A percentile compares a stretch with the other conserved stretches of the same genome.
phyloP scores from a whole-genome alignment of 1,284 basidiomycete genomes.

The Paramarasmius palmivorus region DNA sequence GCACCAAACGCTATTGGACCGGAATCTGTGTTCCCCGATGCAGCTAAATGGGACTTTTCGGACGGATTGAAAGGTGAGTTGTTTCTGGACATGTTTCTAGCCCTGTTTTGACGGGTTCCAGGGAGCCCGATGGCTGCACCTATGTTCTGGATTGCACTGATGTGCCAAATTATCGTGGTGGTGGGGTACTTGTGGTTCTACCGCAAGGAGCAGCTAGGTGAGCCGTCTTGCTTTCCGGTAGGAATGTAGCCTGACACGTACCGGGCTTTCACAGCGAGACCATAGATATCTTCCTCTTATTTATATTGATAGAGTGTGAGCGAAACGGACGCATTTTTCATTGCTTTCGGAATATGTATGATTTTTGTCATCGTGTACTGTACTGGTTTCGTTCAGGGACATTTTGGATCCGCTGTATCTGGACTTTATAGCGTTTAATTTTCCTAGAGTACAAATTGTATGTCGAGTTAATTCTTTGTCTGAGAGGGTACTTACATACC shows the following conservation, averaged over 20 bases:
- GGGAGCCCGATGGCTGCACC: slow-evolving; percentile 78
- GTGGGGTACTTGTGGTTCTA: slow-evolving; percentile 95
- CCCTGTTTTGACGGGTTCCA: slow-evolving; percentile 17
- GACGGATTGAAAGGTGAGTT: slow-evolving; percentile 57
- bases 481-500: too few species aligned
- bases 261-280: slow-evolving; percentile 27
- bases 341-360: too few species aligned
- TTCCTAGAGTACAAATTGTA: too few species aligned
- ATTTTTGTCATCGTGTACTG: too few species aligned
- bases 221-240: slow-evolving; percentile 26
- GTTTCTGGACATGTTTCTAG: background rate
- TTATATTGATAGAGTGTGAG: too few species aligned
- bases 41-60: slow-evolving; percentile 83
- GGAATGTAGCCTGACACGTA: slow-evolving; percentile 24
- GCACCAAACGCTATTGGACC: slow-evolving; percentile 84
- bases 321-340: too few species aligned
- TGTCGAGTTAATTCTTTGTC: too few species aligned
- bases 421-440: too few species aligned
- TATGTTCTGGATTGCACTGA: slow-evolving; percentile 86
- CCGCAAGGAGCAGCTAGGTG: slow-evolving; percentile 81
- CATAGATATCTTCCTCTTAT: slow-evolving; percentile 22
- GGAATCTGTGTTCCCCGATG: slow-evolving; percentile 88
- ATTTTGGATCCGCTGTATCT: too few species aligned
- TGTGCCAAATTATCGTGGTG: slow-evolving; percentile 81
- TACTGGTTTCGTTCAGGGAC: too few species aligned